These are phyloP conservation scores for Fusarium burgessii DNA, from an alignment of 2,329 filamentous ascomycete species.

Conservation along the genomic window DNA sequence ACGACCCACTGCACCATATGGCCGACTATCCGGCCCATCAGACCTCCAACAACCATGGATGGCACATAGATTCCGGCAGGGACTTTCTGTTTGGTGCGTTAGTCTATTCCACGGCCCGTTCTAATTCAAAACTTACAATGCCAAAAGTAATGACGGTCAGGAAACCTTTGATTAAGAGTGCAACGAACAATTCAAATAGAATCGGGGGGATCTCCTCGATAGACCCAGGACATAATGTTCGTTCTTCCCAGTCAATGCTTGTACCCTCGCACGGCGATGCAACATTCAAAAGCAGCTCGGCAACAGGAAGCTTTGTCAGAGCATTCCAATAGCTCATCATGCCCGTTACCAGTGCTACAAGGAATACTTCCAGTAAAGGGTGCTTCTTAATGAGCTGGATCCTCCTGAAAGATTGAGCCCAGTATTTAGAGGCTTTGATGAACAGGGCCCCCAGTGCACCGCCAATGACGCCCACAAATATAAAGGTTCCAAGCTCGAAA, in stretches of 20 bases:
- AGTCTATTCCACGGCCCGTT: slow-evolving; percentile 19
- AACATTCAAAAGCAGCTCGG: slow-evolving; percentile 89
- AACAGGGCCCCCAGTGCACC: slow-evolving; percentile 90
- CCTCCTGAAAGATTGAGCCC: slow-evolving; percentile 89
- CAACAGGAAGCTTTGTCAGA: slow-evolving; percentile 88
- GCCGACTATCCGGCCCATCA: slow-evolving; percentile 89
- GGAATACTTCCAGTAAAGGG: slow-evolving; percentile 86
- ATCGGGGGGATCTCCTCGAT: slow-evolving; percentile 83
- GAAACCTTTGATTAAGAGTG: slow-evolving; percentile 90
- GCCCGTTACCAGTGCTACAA: slow-evolving; percentile 88
- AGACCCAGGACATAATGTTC: slow-evolving; percentile 81
- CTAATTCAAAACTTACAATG: slow-evolving; percentile 65
- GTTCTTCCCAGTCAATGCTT: slow-evolving; percentile 69
- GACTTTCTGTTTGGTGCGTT: slow-evolving; percentile 72
- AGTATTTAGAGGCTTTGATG: slow-evolving; percentile 92
- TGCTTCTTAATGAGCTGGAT: slow-evolving; percentile 83
- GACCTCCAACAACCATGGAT: slow-evolving; percentile 96
- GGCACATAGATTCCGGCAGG: slow-evolving; percentile 98
- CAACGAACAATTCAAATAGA: slow-evolving; percentile 76
- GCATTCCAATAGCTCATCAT: slow-evolving; percentile 93
- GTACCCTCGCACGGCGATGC: slow-evolving; percentile 86
- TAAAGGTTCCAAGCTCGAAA: slow-evolving; percentile 88
- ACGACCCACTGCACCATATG: slow-evolving; percentile 87
- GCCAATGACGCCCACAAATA: slow-evolving; percentile 86
- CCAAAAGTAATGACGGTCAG: slow-evolving; percentile 93